phyloP scores from a whole-genome alignment of 169 alveolate species.

The Plasmodium berghei region DNA sequence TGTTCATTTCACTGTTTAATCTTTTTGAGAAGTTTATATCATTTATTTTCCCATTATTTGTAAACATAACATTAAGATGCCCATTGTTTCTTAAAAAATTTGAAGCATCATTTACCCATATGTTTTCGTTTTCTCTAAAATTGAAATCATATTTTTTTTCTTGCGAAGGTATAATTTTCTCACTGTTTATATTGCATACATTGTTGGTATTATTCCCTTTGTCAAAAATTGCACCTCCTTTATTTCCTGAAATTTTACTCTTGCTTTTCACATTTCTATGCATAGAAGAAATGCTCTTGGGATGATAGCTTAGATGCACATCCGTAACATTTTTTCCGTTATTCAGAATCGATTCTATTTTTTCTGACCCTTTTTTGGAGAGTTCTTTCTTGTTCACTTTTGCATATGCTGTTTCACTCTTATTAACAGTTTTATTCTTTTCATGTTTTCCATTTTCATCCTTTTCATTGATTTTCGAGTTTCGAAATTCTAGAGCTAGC shows the following conservation, averaged over 20 bases:
- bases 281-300: too few relatives aligned
- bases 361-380: neutral
- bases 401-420: neutral
- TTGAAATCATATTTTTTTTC: too few relatives aligned
- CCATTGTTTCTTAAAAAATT: neutral
- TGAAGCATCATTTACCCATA: neutral
- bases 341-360: neutral
- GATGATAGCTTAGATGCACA: too few relatives aligned
- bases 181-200: too few relatives aligned
- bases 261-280: too few relatives aligned
- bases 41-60: too few relatives aligned
- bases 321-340: neutral
- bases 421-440: neutral
- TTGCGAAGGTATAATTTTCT: too few relatives aligned
- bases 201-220: too few relatives aligned
- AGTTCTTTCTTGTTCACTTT: neutral
- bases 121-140: neutral
- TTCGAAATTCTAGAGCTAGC: conserved; percentile 81
- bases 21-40: too few relatives aligned
- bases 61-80: neutral
- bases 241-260: too few relatives aligned
- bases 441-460: neutral
- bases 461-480: conserved; percentile 25
- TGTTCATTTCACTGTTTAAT: too few relatives aligned
- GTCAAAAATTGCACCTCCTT: too few relatives aligned